These are phyloP conservation scores for Dendrobium chrysotoxum DNA, from an alignment of 106 monocot genomes.

Conservation along the genomic window DNA sequence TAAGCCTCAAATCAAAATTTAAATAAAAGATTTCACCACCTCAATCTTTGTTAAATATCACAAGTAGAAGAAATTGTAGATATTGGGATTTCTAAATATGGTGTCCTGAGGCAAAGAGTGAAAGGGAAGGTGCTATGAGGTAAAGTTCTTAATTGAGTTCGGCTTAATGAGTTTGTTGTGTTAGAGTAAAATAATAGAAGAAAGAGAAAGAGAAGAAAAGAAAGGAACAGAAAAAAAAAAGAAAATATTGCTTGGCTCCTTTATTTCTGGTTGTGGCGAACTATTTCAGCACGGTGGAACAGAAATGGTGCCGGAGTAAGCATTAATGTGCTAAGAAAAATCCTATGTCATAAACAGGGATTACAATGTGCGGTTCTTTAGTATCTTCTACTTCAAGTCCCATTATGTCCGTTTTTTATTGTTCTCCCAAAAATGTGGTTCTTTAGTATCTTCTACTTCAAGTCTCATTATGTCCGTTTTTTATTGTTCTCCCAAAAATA, in stretches of 20 bases:
- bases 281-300: not conserved
- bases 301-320: not conserved
- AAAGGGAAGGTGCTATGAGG: not conserved
- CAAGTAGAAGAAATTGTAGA: too few relatives aligned
- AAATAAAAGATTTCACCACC: too few relatives aligned
- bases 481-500: not conserved
- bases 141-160: not conserved
- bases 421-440: not conserved
- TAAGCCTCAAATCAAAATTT: too few relatives aligned
- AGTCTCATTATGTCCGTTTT: not conserved
- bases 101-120: not conserved
- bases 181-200: not conserved
- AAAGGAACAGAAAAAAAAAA: not conserved
- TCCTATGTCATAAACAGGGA: not conserved
- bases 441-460: too few relatives aligned
- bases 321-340: too few relatives aligned
- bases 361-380: not conserved
- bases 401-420: not conserved
- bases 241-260: not conserved
- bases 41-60: too few relatives aligned
- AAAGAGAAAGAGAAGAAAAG: not conserved
- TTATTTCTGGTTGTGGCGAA: not conserved
- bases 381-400: not conserved
- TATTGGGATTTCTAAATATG: too few relatives aligned
- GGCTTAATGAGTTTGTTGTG: not conserved